phyloP scores from a whole-genome alignment of 176 grass and related monocot species.

The Thalia dealbata region DNA sequence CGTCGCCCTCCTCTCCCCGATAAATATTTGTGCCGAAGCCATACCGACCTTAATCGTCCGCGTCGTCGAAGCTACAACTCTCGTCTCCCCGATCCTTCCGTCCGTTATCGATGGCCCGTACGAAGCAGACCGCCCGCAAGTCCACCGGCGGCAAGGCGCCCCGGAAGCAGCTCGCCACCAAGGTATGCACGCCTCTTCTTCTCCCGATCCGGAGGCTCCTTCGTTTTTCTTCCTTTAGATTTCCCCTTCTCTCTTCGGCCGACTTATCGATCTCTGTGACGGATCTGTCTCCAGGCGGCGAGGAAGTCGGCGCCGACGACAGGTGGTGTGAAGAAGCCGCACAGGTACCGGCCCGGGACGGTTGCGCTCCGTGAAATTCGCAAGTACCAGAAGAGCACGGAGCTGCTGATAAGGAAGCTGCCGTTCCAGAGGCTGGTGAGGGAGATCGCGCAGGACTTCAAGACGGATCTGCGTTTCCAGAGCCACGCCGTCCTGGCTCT shows the following conservation, averaged over 20 bases:
- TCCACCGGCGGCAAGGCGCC: conserved; percentile 2
- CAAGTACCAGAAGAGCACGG: conserved; percentile 30
- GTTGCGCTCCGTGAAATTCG: conserved; percentile 20
- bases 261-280: neutral
- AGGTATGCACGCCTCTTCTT: neutral
- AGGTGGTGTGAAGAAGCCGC: conserved; percentile 19
- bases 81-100: neutral
- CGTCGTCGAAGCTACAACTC: neutral
- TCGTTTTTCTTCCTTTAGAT: neutral
- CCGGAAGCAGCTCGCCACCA: conserved; percentile 5
- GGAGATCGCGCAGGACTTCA: conserved; percentile 27
- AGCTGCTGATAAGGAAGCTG: conserved; percentile 22
- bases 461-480: conserved; percentile 26
- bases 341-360: conserved; percentile 11
- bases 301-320: conserved; percentile 23
- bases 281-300: neutral
- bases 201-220: neutral
- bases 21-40: neutral
- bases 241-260: too few relatives aligned
- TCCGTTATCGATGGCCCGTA: neutral
- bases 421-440: conserved; percentile 21
- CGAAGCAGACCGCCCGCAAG: neutral
- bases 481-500: conserved; percentile 18
- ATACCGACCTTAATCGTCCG: neutral
- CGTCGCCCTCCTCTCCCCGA: neutral